A percentile compares a stretch with the other conserved stretches of the same genome.
Evolutionary conservation across 306 rosid species (phyloP).

Genomic region (Trifolium pratense): DNA sequence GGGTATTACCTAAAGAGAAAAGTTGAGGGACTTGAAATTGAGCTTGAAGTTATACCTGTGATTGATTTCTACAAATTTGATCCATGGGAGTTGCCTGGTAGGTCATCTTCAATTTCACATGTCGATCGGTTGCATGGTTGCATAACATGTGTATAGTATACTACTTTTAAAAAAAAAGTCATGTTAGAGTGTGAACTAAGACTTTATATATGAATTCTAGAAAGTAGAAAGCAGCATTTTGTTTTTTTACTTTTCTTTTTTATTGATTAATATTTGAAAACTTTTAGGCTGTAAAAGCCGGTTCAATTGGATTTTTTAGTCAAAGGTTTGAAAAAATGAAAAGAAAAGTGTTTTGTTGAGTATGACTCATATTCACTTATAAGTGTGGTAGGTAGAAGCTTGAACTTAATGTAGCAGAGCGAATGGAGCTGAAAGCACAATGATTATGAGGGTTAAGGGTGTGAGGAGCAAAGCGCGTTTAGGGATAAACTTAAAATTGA

Average conservation of each 20-base stretch:
- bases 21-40: constrained; percentile 77
- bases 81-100: constrained; percentile 98
- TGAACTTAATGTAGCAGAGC: background rate
- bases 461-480: background rate
- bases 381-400: background rate
- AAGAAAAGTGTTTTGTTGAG: background rate
- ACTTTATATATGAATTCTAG: constrained; percentile 37
- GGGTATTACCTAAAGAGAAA: constrained; percentile 85
- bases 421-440: background rate
- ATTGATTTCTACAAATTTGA: constrained; percentile 89
- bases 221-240: constrained; percentile 41
- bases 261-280: background rate
- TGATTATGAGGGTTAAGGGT: background rate
- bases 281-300: constrained; percentile 26
- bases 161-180: background rate
- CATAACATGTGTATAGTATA: constrained; percentile 6
- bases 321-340: background rate
- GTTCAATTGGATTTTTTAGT: constrained; percentile 34
- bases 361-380: background rate
- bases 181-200: constrained; percentile 40
- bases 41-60: constrained; percentile 89
- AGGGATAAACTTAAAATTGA: too few species aligned
- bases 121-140: constrained; percentile 26
- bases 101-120: constrained; percentile 50
- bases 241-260: constrained; percentile 23